Percentiles rank a stretch among this genome's conserved stretches.
Conservation (phyloP, 2,329 filamentous ascomycete species). For the Xylaria sp. region DNA sequence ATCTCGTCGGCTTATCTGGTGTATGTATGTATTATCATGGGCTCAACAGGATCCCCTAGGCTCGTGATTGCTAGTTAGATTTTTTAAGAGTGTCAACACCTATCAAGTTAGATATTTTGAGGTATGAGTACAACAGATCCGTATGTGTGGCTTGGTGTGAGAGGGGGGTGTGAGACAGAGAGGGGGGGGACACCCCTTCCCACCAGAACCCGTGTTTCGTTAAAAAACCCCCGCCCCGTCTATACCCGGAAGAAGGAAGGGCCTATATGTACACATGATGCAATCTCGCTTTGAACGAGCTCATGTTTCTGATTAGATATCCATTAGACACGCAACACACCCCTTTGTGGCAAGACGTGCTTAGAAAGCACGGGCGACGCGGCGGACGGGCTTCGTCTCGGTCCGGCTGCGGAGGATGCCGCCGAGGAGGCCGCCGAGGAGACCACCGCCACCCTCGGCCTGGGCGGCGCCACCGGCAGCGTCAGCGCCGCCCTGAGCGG, state of each 20-base stretch:
- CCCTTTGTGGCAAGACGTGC: background rate
- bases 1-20: no score
- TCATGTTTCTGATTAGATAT: no score
- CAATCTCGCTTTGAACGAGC: background rate
- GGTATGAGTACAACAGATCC: no score
- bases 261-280: conserved; percentile 15
- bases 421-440: conserved; percentile 14
- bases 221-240: conserved; percentile 1
- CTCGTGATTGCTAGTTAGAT: no score
- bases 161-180: no score
- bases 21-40: no score
- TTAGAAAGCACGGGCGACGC: background rate
- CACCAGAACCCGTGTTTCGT: conserved; percentile 3
- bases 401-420: background rate
- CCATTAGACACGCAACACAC: background rate
- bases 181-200: background rate
- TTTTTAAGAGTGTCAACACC: no score
- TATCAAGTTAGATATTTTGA: no score
- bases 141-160: no score
- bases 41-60: no score
- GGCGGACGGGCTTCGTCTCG: background rate
- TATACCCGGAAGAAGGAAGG: conserved; percentile 9
- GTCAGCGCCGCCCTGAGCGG: background rate
- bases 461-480: conserved; percentile 1
- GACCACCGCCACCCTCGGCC: conserved; percentile 4